Evolutionary conservation across 176 grass and related monocot genomes (phyloP).

Genomic region (Urochloa ruziziensis): DNA sequence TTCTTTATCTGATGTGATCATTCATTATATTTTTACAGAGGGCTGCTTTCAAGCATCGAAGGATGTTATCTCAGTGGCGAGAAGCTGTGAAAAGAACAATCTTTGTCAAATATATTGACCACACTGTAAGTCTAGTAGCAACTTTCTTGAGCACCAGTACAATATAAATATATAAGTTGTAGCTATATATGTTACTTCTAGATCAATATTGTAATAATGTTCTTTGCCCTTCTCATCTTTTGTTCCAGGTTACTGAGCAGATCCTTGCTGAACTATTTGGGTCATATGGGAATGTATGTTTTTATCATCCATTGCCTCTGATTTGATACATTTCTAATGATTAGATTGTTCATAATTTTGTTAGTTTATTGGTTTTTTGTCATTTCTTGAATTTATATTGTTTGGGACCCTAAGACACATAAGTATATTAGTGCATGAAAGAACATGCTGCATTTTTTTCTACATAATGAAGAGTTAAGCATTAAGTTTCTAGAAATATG

Average conservation of each 20-base stretch:
- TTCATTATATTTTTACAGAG: not conserved
- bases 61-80: not conserved
- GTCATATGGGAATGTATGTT: not conserved
- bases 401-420: not conserved
- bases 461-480: not conserved
- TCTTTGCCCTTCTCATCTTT: not conserved
- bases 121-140: not conserved
- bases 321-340: not conserved
- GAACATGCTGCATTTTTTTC: not conserved
- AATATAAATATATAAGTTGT: not conserved
- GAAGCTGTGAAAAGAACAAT: not conserved
- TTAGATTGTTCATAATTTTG: not conserved
- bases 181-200: not conserved
- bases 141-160: not conserved
- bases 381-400: not conserved
- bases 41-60: not conserved
- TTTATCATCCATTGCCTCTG: not conserved
- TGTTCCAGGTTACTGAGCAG: conserved; percentile 28
- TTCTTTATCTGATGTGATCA: not conserved
- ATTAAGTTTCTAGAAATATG: not conserved
- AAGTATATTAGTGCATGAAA: not conserved
- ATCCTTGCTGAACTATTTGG: not conserved
- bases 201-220: not conserved
- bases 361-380: not conserved
- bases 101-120: conserved; percentile 7